phyloP scores from a whole-genome alignment of 352 stramenopile genomes.

The Phytophthora europaea region DNA sequence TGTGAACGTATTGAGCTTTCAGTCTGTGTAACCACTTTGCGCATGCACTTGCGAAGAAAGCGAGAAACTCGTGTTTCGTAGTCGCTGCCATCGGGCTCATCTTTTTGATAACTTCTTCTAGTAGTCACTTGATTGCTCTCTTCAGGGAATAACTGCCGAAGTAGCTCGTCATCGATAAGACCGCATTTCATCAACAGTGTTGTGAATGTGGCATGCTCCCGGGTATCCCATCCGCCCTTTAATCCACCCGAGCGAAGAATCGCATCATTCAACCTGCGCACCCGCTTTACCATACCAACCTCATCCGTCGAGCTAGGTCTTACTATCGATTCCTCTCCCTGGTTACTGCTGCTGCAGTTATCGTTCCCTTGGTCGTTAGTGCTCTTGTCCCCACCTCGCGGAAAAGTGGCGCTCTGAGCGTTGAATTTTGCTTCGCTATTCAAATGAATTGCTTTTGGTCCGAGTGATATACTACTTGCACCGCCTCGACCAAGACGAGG shows the following conservation, averaged over 20 bases:
- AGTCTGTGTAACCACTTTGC: slow-evolving; percentile 62
- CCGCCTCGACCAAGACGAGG: slow-evolving; percentile 6
- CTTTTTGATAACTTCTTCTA: not conserved
- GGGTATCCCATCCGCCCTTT: slow-evolving; percentile 68
- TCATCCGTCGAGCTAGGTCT: slow-evolving; percentile 26
- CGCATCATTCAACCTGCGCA: slow-evolving; percentile 61
- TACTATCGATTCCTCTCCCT: slow-evolving; percentile 9
- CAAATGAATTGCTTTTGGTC: slow-evolving; percentile 3
- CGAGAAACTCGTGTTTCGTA: slow-evolving; percentile 57
- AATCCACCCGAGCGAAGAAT: slow-evolving; percentile 66
- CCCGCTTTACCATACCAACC: slow-evolving; percentile 51
- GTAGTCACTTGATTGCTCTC: slow-evolving; percentile 23
- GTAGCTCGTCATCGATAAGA: slow-evolving; percentile 55
- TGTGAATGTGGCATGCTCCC: slow-evolving; percentile 61
- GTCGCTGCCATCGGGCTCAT: slow-evolving; percentile 24
- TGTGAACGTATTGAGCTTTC: slow-evolving; percentile 67
- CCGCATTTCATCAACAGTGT: slow-evolving; percentile 53
- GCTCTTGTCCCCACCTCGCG: slow-evolving; percentile 6
- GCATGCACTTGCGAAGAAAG: slow-evolving; percentile 65
- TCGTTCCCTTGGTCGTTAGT: not conserved
- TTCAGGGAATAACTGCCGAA: slow-evolving; percentile 34
- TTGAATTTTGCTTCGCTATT: slow-evolving; percentile 13
- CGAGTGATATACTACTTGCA: not conserved
- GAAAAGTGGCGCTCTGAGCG: not conserved
- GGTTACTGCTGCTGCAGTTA: slow-evolving; percentile 4